Base-by-base conservation (phyloP, 2,329 filamentous ascomycete species). In the Claviceps arundinis region DNA sequence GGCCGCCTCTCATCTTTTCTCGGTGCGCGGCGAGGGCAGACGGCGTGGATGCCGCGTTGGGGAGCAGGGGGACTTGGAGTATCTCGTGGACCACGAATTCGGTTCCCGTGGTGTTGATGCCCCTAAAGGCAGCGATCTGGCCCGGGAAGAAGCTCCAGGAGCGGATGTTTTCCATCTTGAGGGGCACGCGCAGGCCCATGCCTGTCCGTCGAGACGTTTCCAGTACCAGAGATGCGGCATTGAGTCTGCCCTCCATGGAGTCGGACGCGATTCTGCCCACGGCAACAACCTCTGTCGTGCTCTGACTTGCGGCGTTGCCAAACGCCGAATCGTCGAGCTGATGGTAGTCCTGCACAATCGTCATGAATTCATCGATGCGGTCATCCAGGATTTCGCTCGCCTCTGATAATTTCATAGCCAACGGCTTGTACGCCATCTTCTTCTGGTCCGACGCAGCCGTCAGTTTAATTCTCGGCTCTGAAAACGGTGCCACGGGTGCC, bases 381-480 rank as follows among this genome's bases (percentile, higher is more conserved):
- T 97, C 91, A 68, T 98, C 93, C 7, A 97, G 77, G 45, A 95
- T 87, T 66, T 95, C 90, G 4, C 91, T 95, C 0, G 89, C 83
- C 65, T 96, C 90, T 5, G 88, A 90, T 6, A 93, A 75, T 62
- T 95, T 95, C 89, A 97, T 95, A 2, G 88, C 85, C 75, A 97
- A 84, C 2, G 89, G 87, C 64, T 90, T 93, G 69, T 97, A 98
- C 1, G 75, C 81, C 59, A 96, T 84, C 65, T 95, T 96, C 65
- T 90, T 89, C 62, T 89, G 78, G 64, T 97, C 91, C 1, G 89
- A 91, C 54, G 87, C 87, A 2, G 89, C 87, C 5, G 84, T 90
- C 19, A 95, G 76, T 64, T 87, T 90, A 65, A 97, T 82, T 49
- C 93, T 85, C 16, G 88, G 64, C 65, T 93, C 87, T 11, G 81